Evolutionary conservation across 192 early-diverging fungal species (phyloP).

Genomic region (Backusella mclennaniae): DNA sequence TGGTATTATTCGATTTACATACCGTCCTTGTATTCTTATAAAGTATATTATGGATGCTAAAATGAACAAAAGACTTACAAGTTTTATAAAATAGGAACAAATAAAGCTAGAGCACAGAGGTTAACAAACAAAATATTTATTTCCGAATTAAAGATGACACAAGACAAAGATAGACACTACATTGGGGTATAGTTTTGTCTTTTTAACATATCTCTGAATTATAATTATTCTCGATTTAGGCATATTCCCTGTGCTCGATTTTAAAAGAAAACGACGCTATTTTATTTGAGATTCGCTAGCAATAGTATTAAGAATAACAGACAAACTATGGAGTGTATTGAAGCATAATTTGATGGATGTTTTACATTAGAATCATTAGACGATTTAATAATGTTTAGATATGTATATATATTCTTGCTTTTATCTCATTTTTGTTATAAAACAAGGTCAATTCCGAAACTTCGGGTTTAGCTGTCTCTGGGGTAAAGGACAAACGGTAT

Average conservation of each 20-base stretch:
- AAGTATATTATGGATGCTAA: too few species aligned
- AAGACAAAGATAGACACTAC: neutral
- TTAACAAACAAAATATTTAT: neutral
- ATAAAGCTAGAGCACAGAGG: too few species aligned
- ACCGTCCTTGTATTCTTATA: too few species aligned
- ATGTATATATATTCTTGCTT: neutral
- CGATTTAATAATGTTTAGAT: neutral
- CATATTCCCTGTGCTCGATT: neutral
- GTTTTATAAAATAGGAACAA: too few species aligned
- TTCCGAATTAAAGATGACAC: neutral
- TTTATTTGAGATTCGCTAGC: neutral
- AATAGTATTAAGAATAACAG: neutral
- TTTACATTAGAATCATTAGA: too few species aligned
- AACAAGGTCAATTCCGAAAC: neutral
- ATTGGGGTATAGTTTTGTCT: neutral
- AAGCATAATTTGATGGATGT: too few species aligned
- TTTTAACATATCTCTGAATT: neutral
- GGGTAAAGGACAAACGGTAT: neutral
- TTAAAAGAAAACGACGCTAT: neutral
- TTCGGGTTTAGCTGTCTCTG: neutral
- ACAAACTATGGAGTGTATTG: neutral
- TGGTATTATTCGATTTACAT: too few species aligned
- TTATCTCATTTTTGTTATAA: neutral
- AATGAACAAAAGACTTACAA: too few species aligned
- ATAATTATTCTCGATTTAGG: neutral